Percentiles rank a stretch among this genome's conserved stretches.
phyloP scores from a whole-genome alignment of 768 basidiomycete species.

The Mycena pura region DNA sequence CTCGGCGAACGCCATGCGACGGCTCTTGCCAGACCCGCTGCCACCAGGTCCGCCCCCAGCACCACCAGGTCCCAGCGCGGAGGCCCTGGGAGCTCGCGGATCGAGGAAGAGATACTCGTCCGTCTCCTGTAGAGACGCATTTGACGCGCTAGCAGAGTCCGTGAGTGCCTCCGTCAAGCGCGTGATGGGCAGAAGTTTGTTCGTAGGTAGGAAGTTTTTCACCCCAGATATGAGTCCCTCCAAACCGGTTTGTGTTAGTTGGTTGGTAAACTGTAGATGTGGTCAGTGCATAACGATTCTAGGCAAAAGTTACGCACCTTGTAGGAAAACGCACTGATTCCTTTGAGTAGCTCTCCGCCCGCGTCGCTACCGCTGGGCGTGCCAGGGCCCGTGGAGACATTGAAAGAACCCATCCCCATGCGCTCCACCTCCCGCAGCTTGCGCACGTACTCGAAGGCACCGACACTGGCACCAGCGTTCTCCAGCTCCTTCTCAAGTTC shows the following conservation, averaged over 20 bases:
- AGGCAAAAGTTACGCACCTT: conserved; percentile 56
- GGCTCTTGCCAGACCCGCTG: conserved; percentile 49
- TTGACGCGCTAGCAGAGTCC: conserved; percentile 94
- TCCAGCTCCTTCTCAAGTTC: conserved; percentile 91
- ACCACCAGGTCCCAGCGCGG: conserved; percentile 59
- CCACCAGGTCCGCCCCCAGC: conserved; percentile 52
- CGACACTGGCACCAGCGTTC: conserved; percentile 77
- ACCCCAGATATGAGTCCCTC: conserved; percentile 98
- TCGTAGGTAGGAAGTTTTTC: conserved; percentile 95
- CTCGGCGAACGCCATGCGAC: conserved; percentile 83
- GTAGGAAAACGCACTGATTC: conserved; percentile 91
- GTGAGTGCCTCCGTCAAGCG: conserved; percentile 95
- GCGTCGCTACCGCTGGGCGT: conserved; percentile 72
- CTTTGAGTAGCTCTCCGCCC: conserved; percentile 88
- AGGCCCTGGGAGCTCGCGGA: conserved; percentile 78
- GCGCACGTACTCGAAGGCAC: conserved; percentile 92
- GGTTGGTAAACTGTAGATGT: conserved; percentile 78
- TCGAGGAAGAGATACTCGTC: conserved; percentile 96
- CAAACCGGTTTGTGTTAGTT: conserved; percentile 93
- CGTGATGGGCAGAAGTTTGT: conserved; percentile 91
- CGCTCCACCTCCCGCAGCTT: conserved; percentile 89
- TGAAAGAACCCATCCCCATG: conserved; percentile 78
- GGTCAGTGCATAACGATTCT: conserved; percentile 1
- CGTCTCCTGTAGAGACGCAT: conserved; percentile 93
- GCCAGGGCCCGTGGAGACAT: conserved; percentile 61